Percentiles rank a stretch among this genome's conserved stretches.
Conservation (phyloP, 1,284 basidiomycete genomes). For the Thecaphora frezii region DNA sequence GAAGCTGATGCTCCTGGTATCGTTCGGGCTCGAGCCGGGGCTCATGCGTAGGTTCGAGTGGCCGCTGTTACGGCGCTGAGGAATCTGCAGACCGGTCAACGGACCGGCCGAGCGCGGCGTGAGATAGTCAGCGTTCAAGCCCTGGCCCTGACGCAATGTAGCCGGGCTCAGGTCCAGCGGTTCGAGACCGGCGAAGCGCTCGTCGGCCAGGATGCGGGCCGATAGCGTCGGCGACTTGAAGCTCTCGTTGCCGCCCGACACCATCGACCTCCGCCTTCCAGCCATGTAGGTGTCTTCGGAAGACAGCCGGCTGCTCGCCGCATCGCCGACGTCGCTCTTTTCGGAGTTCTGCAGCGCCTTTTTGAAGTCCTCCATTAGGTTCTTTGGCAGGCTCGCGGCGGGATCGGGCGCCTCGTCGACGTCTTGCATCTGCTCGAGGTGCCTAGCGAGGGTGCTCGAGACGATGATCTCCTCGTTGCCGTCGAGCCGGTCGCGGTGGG, state of each 20-base stretch:
- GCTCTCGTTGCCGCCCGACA: constrained; percentile 1
- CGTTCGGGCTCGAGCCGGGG: neutral
- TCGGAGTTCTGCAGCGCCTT: constrained; percentile 25
- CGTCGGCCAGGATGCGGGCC: constrained; percentile 4
- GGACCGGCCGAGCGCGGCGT: neutral
- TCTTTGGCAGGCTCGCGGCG: constrained; percentile 40
- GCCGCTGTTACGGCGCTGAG: neutral
- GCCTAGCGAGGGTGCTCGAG: constrained; percentile 33
- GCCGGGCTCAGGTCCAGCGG: too few species aligned
- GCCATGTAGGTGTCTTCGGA: neutral
- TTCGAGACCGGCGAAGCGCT: neutral
- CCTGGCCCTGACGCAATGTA: neutral
- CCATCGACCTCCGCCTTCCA: neutral
- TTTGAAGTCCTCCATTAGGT: constrained; percentile 48
- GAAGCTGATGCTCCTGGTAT: neutral
- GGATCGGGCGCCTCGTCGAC: constrained; percentile 39
- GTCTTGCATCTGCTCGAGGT: constrained; percentile 40
- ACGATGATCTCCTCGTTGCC: constrained; percentile 49
- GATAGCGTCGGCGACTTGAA: constrained; percentile 6
- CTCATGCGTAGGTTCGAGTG: neutral
- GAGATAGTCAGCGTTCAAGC: neutral
- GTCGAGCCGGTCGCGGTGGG: constrained; percentile 7
- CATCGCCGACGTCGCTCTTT: neutral
- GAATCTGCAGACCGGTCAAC: neutral
- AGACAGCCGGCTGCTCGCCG: neutral